Percentiles rank a stretch among this genome's conserved stretches.
phyloP scores from a whole-genome alignment of 1,139 yeast genomes.

The Protomyces gravidus region DNA sequence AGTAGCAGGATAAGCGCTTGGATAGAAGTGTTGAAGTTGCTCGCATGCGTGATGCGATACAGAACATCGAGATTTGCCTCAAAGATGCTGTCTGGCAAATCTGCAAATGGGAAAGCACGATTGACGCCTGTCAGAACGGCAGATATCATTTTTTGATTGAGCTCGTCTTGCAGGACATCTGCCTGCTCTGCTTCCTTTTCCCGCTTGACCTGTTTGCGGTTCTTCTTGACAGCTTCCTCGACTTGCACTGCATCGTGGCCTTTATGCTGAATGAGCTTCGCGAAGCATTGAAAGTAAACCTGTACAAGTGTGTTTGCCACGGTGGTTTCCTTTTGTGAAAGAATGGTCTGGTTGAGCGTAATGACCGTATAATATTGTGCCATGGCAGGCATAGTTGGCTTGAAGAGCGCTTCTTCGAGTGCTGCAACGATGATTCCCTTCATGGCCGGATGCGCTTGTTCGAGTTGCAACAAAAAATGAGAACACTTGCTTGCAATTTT shows the following conservation, averaged over 20 bases:
- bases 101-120: constrained; percentile 91
- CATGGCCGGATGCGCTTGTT: constrained; percentile 96
- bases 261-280: constrained; percentile 56
- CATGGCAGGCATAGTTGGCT: constrained; percentile 57
- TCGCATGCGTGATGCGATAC: constrained; percentile 85
- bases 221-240: constrained; percentile 32
- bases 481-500: constrained; percentile 89
- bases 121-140: constrained; percentile 92
- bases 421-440: constrained; percentile 72
- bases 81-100: constrained; percentile 66
- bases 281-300: constrained; percentile 82
- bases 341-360: constrained; percentile 87
- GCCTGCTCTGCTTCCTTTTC: constrained; percentile 53
- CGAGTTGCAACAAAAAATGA: constrained; percentile 68
- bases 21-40: constrained; percentile 88
- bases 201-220: constrained; percentile 70
- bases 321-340: constrained; percentile 67
- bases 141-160: constrained; percentile 77
- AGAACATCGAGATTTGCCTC: constrained; percentile 75
- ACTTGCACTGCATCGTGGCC: constrained; percentile 39
- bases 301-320: constrained; percentile 78
- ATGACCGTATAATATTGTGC: constrained; percentile 82
- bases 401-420: constrained; percentile 73
- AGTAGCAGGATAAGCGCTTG: constrained; percentile 84
- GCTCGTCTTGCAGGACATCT: constrained; percentile 66